Evolutionary conservation across 2,329 filamentous ascomycete species (phyloP).

Genomic region (Fusarium tjaetaba): DNA sequence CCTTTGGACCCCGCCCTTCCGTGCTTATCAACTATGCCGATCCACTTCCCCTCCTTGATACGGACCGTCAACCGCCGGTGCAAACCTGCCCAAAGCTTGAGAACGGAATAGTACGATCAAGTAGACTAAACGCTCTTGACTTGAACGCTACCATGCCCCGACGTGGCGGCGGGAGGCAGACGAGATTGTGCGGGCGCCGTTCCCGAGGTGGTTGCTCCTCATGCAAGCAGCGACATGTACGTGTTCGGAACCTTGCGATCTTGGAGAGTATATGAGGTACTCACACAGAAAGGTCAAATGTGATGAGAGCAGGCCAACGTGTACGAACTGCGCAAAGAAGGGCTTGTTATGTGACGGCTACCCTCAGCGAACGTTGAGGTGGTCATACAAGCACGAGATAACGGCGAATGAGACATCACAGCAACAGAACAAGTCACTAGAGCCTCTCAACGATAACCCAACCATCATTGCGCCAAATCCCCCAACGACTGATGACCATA

Average conservation of each 20-base stretch:
- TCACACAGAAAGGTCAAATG: neutral
- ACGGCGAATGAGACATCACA: fast-evolving
- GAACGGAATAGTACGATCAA: neutral
- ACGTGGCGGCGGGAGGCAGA: neutral
- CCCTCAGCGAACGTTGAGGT: neutral
- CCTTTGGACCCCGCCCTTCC: neutral
- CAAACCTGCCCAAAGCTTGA: neutral
- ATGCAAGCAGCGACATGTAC: neutral
- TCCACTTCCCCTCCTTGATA: neutral
- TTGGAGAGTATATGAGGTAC: no score
- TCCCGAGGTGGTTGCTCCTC: neutral
- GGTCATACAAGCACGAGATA: neutral
- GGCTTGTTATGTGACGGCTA: neutral
- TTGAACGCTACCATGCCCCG: neutral
- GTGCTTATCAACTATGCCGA: neutral
- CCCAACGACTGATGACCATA: fast-evolving
- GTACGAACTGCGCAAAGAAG: neutral
- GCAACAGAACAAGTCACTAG: fast-evolving
- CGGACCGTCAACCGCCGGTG: neutral
- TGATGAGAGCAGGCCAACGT: neutral
- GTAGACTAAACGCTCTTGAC: neutral
- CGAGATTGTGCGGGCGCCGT: neutral
- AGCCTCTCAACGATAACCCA: fast-evolving
- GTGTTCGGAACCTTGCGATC: neutral
- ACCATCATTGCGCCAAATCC: fast-evolving